Percentiles rank a stretch among this genome's conserved stretches.
These are phyloP conservation scores for Aureobasidium sp. DNA, from an alignment of 2,329 filamentous ascomycete genomes.

Conservation along the genomic window DNA sequence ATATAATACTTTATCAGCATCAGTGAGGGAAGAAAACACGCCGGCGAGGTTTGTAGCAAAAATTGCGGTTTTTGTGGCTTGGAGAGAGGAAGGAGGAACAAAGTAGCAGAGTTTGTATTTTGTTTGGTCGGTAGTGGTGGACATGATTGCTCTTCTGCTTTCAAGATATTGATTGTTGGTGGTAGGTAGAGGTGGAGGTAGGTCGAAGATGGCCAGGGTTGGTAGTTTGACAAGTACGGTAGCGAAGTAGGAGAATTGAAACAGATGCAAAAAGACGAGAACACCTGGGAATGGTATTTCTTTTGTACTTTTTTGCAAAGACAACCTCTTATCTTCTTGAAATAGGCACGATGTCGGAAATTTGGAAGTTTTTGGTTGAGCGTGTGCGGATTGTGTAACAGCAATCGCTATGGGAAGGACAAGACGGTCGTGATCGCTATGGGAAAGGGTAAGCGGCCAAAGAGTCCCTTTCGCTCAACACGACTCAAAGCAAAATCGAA, in stretches of 20 bases:
- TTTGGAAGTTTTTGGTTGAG: background rate
- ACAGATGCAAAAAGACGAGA: background rate
- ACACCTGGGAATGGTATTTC: background rate
- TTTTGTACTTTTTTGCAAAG: background rate
- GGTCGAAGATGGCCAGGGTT: background rate
- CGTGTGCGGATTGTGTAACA: background rate
- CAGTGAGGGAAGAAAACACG: slow-evolving; percentile 21
- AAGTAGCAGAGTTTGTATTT: slow-evolving; percentile 39
- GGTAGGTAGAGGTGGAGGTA: too few relatives aligned
- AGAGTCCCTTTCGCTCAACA: background rate
- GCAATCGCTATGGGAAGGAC: slow-evolving; percentile 7
- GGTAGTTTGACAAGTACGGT: background rate
- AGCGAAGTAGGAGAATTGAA: background rate
- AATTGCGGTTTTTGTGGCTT: slow-evolving; percentile 34
- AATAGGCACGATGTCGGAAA: background rate
- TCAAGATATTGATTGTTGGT: background rate
- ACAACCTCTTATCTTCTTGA: background rate
- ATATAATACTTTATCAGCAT: background rate
- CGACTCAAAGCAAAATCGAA: background rate
- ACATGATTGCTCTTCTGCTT: background rate
- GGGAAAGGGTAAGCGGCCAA: background rate
- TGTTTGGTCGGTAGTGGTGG: background rate
- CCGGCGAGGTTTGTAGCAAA: slow-evolving; percentile 37
- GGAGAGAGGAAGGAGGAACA: slow-evolving; percentile 29
- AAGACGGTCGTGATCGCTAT: slow-evolving; percentile 2